A percentile compares a stretch with the other conserved stretches of the same genome.
These are phyloP conservation scores for Myxozyma neotropica DNA, from an alignment of 805 yeast genomes.

Conservation along the genomic window DNA sequence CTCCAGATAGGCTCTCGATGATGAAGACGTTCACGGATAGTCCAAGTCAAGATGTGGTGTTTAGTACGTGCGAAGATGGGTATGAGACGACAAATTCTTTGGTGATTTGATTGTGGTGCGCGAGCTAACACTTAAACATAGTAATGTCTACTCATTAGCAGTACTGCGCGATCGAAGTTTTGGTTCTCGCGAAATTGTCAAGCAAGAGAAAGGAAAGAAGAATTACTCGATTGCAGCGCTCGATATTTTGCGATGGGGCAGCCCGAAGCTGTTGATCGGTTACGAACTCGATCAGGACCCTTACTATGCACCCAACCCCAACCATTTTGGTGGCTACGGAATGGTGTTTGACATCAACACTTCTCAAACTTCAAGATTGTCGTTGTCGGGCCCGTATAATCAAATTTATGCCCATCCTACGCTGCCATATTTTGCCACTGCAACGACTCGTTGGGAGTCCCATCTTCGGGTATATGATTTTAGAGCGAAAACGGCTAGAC, in stretches of 20 bases:
- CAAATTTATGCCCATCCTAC: conserved; percentile 7
- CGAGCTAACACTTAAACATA: neutral
- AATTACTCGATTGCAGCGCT: neutral
- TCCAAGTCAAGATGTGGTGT: neutral
- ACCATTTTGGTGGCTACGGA: neutral
- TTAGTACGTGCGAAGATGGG: neutral
- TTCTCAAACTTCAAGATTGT: neutral
- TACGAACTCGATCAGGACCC: neutral
- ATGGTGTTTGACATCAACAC: neutral
- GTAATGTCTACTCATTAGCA: neutral
- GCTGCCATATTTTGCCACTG: conserved; percentile 1
- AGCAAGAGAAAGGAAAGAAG: neutral
- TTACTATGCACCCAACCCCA: neutral
- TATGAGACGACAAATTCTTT: neutral
- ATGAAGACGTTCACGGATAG: neutral
- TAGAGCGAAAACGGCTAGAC: neutral
- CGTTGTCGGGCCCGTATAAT: neutral
- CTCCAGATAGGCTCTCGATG: neutral
- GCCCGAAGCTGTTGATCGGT: conserved; percentile 1
- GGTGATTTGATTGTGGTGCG: neutral
- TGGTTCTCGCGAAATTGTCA: neutral
- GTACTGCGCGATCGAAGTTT: neutral
- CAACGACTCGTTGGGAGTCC: neutral
- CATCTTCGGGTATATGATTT: neutral
- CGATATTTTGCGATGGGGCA: neutral